phyloP scores from a whole-genome alignment of 352 stramenopile genomes.

The Pilasporangium apinafurcum region DNA sequence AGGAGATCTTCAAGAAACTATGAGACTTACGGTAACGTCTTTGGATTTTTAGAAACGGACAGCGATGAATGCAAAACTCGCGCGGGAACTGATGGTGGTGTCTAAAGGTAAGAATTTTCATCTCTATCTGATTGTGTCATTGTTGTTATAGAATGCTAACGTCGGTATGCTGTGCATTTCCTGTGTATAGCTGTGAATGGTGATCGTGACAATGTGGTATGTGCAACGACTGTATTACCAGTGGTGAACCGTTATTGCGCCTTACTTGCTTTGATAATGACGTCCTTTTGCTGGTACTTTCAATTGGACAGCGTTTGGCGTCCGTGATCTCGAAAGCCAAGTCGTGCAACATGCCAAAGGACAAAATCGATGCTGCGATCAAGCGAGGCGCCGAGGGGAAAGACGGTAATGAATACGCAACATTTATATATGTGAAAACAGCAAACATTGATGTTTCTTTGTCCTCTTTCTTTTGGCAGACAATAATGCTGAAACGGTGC shows the following conservation, averaged over 20 bases:
- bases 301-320: constrained; percentile 20
- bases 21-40: background rate
- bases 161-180: background rate
- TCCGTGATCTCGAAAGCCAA: constrained; percentile 69
- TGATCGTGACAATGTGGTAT: constrained; percentile 65
- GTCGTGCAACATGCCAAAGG: constrained; percentile 76
- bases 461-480: constrained; percentile 6
- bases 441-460: background rate
- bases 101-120: constrained; percentile 58
- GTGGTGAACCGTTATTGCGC: too few relatives aligned
- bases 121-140: background rate
- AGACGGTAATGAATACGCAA: constrained; percentile 22
- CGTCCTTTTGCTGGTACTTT: too few relatives aligned
- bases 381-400: constrained; percentile 80
- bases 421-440: background rate
- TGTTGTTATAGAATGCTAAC: background rate
- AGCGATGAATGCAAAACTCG: constrained; percentile 69
- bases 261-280: too few relatives aligned
- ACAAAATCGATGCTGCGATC: constrained; percentile 78
- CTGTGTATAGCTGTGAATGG: constrained; percentile 31
- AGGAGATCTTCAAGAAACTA: too few relatives aligned
- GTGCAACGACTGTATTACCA: constrained; percentile 11
- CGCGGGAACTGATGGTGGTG: constrained; percentile 64
- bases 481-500: constrained; percentile 60
- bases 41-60: constrained; percentile 50